Evolutionary conservation across 2,329 filamentous ascomycete species (phyloP), one percentile per base, ranked within the genome.

Genomic region (Scytalidium lignicola): DNA sequence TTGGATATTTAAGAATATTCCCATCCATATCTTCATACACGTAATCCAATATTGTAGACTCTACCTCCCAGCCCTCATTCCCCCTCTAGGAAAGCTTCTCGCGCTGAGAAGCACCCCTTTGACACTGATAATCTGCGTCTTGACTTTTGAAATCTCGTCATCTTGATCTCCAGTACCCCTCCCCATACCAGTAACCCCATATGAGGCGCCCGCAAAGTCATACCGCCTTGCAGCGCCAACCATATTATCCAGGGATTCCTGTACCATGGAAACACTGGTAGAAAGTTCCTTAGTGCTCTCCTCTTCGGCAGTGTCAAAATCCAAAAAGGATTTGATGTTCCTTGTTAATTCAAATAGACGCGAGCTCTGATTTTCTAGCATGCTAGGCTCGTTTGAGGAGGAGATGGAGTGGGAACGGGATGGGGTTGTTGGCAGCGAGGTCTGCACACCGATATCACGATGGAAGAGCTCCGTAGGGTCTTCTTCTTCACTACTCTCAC

Each of bases 401-500:
- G 48, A 26, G 42, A 13, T 49, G 17, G 39, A 58, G 42, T 61
- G 59, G 19, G 49, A 32, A n/a, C n/a, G n/a, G n/a, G n/a, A n/a
- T 5, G 72, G 69, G 3, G 74, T 74, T 2, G 73, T 65, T 0
- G 70, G 70, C 1, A 74, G 74, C 0, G 81, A 83, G 0, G 88
- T 93, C 66, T 93, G 88, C 1, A 88, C 87, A 55, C 86, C 87
- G 51, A 89, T 78, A 62, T 93, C 88, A 42, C 87, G 81, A 65
- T 91, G 87, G 68, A 89, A 93, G 53, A 91, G 78, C 66, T 92
- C 88, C 1, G 85, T 83, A 1, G 88, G 88, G 58, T 85, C 82
- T 52, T 79, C 78, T 50, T 70, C 73, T 21, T 74, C 76, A 59
- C 71, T 76, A n/a, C 65, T 66, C 41, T 65, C 54, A 10, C 55